Evolutionary conservation across 2,329 filamentous ascomycete genomes (phyloP).

Genomic region (Diplodia sapinea): DNA sequence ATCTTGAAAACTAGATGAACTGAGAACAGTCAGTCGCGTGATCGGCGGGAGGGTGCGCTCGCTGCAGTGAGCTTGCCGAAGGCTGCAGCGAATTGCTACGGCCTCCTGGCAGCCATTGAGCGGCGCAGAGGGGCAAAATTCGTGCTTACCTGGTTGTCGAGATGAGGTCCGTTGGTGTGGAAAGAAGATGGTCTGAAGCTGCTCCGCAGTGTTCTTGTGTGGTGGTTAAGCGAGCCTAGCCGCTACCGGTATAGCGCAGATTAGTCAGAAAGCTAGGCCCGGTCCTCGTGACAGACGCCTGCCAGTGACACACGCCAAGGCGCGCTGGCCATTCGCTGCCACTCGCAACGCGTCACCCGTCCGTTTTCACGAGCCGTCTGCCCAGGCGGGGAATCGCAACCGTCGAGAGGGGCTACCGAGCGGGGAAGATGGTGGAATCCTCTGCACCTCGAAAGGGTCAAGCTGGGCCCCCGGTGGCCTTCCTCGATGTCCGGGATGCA

Average conservation of each 20-base stretch:
- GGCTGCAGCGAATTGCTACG: constrained; percentile 28
- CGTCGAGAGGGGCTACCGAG: constrained; percentile 6
- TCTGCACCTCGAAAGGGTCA: not conserved
- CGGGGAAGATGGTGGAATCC: constrained; percentile 13
- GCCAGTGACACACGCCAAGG: constrained; percentile 27
- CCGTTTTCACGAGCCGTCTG: not conserved
- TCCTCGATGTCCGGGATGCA: constrained; percentile 24
- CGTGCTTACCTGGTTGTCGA: constrained; percentile 51
- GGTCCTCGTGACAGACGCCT: not conserved
- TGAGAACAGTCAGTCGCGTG: constrained; percentile 11
- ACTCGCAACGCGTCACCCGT: constrained; percentile 6
- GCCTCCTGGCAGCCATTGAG: constrained; percentile 28
- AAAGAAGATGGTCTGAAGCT: constrained; percentile 35
- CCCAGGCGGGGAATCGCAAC: constrained; percentile 1
- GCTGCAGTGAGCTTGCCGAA: constrained; percentile 32
- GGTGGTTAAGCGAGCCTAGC: constrained; percentile 31
- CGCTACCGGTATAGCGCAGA: not conserved
- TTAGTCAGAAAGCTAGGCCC: constrained; percentile 20
- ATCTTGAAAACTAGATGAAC: constrained; percentile 58
- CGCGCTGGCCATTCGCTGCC: constrained; percentile 1
- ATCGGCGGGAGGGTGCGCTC: constrained; percentile 30
- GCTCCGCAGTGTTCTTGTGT: constrained; percentile 29
- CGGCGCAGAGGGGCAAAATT: not conserved
- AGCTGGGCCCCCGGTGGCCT: constrained; percentile 3
- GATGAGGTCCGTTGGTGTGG: constrained; percentile 51